Conservation (phyloP, 805 yeast species). For the Kuraishia hungarica region DNA sequence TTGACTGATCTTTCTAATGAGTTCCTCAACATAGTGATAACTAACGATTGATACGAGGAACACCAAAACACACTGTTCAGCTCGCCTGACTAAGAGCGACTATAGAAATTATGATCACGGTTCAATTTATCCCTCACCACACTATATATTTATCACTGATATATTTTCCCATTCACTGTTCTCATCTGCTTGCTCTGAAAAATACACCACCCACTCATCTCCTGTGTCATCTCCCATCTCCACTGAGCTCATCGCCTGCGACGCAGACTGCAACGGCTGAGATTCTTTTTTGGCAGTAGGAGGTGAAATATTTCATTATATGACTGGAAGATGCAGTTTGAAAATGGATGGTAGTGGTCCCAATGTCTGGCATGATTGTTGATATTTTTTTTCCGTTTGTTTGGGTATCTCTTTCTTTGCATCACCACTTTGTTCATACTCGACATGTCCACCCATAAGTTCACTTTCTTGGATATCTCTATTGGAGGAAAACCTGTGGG, state of each 20-base stretch:
- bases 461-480: slow-evolving; percentile 43
- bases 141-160: too few relatives aligned
- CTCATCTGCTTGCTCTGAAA: neutral
- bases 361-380: too few relatives aligned
- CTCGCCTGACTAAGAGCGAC: too few relatives aligned
- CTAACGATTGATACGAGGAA: neutral
- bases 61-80: too few relatives aligned
- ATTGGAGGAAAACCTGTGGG: slow-evolving; percentile 38
- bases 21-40: neutral
- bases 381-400: too few relatives aligned
- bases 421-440: too few relatives aligned
- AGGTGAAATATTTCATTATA: neutral
- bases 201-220: neutral
- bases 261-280: neutral
- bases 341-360: neutral
- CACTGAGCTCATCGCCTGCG: neutral
- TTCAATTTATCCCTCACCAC: too few relatives aligned
- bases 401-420: too few relatives aligned
- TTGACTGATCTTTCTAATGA: neutral
- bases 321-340: too few relatives aligned
- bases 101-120: too few relatives aligned
- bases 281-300: neutral
- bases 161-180: too few relatives aligned
- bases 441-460: slow-evolving; percentile 4
- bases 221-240: neutral